Base-by-base conservation (phyloP, 805 yeast species). In the Sungouiella blattae region DNA sequence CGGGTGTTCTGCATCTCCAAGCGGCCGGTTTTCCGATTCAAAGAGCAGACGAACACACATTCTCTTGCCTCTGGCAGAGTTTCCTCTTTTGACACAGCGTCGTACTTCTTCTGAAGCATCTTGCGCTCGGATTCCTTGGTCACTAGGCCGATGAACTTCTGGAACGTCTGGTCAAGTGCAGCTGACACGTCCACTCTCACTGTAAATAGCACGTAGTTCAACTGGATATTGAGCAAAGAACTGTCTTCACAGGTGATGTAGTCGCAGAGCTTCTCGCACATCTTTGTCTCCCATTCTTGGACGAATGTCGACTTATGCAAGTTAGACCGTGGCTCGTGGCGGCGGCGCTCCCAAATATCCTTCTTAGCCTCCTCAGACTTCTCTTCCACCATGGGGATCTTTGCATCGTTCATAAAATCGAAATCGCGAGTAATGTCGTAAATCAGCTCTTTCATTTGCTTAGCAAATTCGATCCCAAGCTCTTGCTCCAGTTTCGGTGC, bases 161-260 rank as follows among this genome's bases (percentile, higher is more conserved):
- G 13, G 17, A 43, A 37, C 12, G 39, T 20, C 13, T 34, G 31
- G 30, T 60, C 60, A 27, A 61, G 30, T 14, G 50, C 53, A 5
- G 52, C 44, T 11, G 50, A 35, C 6, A 57, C 33, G 39, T 66
- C 62, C 14, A 66, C 49, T 13, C 51, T 52, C 32, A 63, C 34
- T 4, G 62, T 61, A 44, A 65, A 65, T 26, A 66, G 46, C 8
- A 61, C 50, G 37, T 54, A 67, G 39, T 67, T 65, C 38, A 64
- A 50, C 29, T 64, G 70, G 13, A 67, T 38, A 33, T 64, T 64
- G 18, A 58, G 42, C 28, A 67, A 50, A 26, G 65, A 55, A n/a
- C 53, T 39, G 13, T 46, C 53, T 11, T 47, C 46, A 27, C 57
- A 53, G 1, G 59, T 48, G 5, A 60, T 34, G 24, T 43, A 47